phyloP scores from a whole-genome alignment of 176 grass and related monocot species.

The Phoenix dactylifera region DNA sequence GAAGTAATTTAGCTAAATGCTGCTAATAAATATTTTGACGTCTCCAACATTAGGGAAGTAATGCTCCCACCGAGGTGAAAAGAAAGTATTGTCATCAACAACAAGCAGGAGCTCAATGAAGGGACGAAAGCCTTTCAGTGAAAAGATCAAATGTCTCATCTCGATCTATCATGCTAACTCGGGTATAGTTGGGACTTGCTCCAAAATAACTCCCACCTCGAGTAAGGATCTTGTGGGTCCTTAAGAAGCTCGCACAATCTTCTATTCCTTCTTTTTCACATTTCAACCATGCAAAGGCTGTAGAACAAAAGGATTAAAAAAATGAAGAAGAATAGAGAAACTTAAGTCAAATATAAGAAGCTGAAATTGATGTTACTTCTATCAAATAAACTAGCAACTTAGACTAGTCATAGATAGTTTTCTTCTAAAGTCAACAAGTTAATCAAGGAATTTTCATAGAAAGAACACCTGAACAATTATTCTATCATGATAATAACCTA shows the following conservation, averaged over 20 bases:
- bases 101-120: slow-evolving; percentile 6
- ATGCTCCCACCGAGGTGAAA: too few relatives aligned
- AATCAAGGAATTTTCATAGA: too few relatives aligned
- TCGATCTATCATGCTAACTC: slow-evolving; percentile 64
- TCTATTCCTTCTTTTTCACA: slow-evolving; percentile 40
- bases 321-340: neutral
- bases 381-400: too few relatives aligned
- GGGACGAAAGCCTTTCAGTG: slow-evolving; percentile 28
- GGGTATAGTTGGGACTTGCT: slow-evolving; percentile 21
- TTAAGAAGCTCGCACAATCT: slow-evolving; percentile 39
- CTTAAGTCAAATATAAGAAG: neutral
- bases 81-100: too few relatives aligned
- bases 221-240: slow-evolving; percentile 41
- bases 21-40: too few relatives aligned
- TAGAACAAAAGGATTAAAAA: neutral
- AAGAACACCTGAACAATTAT: too few relatives aligned
- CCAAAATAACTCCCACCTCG: slow-evolving; percentile 48
- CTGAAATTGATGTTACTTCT: too few relatives aligned
- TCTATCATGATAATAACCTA: too few relatives aligned
- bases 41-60: too few relatives aligned
- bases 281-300: slow-evolving; percentile 66
- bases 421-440: too few relatives aligned
- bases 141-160: slow-evolving; percentile 55
- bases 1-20: too few relatives aligned
- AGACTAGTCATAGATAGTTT: too few relatives aligned